phyloP scores from a whole-genome alignment of 2,329 filamentous ascomycete genomes.

The Graphiopsis chlorocephala region DNA sequence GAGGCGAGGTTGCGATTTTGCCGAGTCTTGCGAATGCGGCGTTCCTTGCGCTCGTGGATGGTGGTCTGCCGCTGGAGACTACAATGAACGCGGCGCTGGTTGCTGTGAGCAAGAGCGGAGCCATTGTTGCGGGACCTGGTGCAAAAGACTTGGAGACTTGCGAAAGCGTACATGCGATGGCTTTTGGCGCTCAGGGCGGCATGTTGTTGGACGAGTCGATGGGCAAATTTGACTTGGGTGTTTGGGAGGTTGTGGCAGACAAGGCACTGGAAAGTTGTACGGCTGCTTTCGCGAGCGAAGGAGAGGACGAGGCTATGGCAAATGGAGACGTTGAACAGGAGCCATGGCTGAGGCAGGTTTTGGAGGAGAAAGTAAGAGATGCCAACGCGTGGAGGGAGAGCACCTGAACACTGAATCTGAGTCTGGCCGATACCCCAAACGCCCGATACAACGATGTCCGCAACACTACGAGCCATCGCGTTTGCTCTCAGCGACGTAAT shows the following conservation, averaged over 20 bases:
- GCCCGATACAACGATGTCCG: neutral
- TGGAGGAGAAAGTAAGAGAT: constrained; percentile 39
- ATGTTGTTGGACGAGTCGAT: constrained; percentile 78
- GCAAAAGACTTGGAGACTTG: constrained; percentile 61
- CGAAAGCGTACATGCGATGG: constrained; percentile 75
- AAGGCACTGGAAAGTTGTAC: constrained; percentile 65
- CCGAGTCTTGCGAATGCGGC: constrained; percentile 80
- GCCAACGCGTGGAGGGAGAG: constrained; percentile 43
- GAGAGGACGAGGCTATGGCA: constrained; percentile 39
- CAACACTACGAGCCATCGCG: neutral
- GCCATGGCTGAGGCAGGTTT: constrained; percentile 40
- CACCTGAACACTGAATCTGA: constrained; percentile 28
- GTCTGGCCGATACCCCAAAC: neutral
- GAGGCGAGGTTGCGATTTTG: constrained; percentile 72
- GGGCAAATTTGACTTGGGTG: constrained; percentile 69
- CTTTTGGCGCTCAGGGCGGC: constrained; percentile 71
- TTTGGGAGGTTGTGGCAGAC: constrained; percentile 71
- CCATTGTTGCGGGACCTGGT: constrained; percentile 52
- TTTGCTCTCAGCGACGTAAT: neutral
- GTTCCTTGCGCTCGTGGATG: constrained; percentile 74
- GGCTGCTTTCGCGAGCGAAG: constrained; percentile 38
- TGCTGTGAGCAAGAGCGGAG: constrained; percentile 46
- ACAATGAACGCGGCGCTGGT: constrained; percentile 66
- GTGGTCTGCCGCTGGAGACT: constrained; percentile 74
- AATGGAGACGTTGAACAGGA: constrained; percentile 34